A percentile compares a stretch with the other conserved stretches of the same genome.
Evolutionary conservation across 768 basidiomycete species (phyloP).

Genomic region (Termitomyces sp.): DNA sequence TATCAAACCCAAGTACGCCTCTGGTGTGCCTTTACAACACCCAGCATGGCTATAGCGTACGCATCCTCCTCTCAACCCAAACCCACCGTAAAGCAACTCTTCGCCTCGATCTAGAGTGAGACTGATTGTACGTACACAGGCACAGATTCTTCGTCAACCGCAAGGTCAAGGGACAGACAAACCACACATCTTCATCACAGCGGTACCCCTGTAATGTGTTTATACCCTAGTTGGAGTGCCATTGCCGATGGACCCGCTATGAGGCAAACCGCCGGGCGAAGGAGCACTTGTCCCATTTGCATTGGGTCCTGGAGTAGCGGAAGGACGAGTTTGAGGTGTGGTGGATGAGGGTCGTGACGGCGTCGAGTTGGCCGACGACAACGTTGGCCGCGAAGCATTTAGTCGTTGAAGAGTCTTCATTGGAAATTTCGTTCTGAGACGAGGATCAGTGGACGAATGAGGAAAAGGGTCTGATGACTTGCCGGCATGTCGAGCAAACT

Average conservation of each 20-base stretch:
- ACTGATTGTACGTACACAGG: conserved; percentile 21
- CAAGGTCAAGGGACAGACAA: conserved; percentile 17
- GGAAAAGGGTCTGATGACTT: conserved; percentile 24
- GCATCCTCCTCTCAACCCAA: conserved; percentile 49
- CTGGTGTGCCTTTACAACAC: conserved; percentile 84
- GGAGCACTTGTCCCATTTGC: conserved; percentile 17
- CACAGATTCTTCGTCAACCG: conserved; percentile 39
- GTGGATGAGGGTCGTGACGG: conserved; percentile 27
- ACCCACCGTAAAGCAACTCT: conserved; percentile 49
- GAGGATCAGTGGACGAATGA: conserved; percentile 4
- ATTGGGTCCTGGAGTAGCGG: conserved; percentile 9
- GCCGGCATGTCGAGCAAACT: conserved; percentile 93
- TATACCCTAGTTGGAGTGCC: conserved; percentile 7
- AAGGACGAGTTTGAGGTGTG: conserved; percentile 29
- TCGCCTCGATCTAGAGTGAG: not conserved
- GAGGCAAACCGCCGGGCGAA: conserved; percentile 9
- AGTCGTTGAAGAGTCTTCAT: conserved; percentile 87
- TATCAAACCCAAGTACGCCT: conserved; percentile 46
- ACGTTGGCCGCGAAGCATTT: conserved; percentile 51
- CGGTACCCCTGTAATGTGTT: conserved; percentile 36
- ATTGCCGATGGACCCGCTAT: conserved; percentile 16
- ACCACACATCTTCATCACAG: conserved; percentile 55
- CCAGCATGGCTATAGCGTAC: conserved; percentile 79
- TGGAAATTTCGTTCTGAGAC: conserved; percentile 85
- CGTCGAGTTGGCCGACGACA: conserved; percentile 17